Evolutionary conservation across 2,329 filamentous ascomycete genomes (phyloP).

Genomic region (Parascedosporium putredinis): DNA sequence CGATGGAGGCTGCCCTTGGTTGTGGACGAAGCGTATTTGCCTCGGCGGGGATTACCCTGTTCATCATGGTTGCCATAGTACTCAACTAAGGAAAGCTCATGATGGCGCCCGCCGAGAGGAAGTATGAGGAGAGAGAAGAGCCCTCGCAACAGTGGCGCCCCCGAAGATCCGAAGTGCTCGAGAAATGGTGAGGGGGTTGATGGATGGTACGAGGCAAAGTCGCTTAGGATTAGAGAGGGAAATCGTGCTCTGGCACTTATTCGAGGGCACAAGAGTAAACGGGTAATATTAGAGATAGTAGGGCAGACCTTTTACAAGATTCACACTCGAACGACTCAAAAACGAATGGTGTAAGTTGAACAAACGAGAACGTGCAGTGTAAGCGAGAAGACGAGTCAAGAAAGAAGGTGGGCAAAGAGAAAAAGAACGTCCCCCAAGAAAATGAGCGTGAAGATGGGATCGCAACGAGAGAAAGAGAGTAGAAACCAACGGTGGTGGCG

Average conservation of each 20-base stretch:
- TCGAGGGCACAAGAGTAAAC: no score
- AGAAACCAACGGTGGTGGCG: background rate
- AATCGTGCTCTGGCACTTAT: no score
- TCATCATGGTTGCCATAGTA: conserved; percentile 36
- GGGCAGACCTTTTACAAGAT: no score
- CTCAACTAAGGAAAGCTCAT: conserved; percentile 19
- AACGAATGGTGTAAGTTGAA: background rate
- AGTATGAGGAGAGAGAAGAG: background rate
- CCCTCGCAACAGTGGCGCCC: no score
- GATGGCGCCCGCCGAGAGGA: conserved; percentile 16
- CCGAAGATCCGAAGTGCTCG: no score
- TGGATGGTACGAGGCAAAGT: no score
- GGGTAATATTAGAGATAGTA: no score
- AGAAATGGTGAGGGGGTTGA: no score
- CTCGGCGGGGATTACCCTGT: conserved; percentile 32
- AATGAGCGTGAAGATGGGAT: background rate
- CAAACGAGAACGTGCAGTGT: background rate
- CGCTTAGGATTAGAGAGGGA: background rate
- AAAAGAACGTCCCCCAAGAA: background rate
- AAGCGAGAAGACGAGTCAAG: background rate
- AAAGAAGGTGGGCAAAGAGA: no score
- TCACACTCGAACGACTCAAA: no score
- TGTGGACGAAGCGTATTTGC: conserved; percentile 71
- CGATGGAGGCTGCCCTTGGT: conserved; percentile 68
- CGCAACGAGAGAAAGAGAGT: background rate